phyloP scores from a whole-genome alignment of 495 filamentous ascomycete genomes.

The Neurospora sp. region DNA sequence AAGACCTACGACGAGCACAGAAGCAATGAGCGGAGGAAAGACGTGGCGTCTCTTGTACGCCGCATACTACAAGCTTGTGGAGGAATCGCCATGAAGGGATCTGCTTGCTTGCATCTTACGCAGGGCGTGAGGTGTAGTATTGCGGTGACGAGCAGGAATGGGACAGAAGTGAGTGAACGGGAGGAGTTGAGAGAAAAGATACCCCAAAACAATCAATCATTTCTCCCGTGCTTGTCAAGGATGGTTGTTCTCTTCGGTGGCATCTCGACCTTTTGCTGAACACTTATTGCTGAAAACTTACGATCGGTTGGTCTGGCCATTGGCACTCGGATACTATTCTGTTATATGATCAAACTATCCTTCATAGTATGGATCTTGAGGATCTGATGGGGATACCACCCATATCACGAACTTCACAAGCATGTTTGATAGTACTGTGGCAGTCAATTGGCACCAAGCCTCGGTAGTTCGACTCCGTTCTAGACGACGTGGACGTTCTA shows the following conservation, averaged over 20 bases:
- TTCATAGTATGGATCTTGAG: background rate
- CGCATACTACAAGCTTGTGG: background rate
- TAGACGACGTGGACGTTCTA: background rate
- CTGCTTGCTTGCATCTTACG: background rate
- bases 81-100: background rate
- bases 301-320: background rate
- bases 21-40: background rate
- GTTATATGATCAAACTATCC: background rate
- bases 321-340: background rate
- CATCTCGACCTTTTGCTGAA: background rate
- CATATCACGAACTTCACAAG: background rate
- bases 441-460: background rate
- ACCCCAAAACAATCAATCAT: background rate
- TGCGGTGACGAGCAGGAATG: background rate
- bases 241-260: background rate
- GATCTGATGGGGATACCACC: background rate
- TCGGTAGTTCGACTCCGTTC: background rate
- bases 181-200: background rate
- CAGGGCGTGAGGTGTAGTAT: background rate
- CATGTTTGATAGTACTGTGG: background rate
- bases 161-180: background rate
- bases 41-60: background rate
- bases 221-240: background rate
- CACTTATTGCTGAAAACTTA: background rate
- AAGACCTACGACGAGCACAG: background rate